Base-by-base conservation (phyloP, 2,329 filamentous ascomycete species). In the Fusarium stilboides region DNA sequence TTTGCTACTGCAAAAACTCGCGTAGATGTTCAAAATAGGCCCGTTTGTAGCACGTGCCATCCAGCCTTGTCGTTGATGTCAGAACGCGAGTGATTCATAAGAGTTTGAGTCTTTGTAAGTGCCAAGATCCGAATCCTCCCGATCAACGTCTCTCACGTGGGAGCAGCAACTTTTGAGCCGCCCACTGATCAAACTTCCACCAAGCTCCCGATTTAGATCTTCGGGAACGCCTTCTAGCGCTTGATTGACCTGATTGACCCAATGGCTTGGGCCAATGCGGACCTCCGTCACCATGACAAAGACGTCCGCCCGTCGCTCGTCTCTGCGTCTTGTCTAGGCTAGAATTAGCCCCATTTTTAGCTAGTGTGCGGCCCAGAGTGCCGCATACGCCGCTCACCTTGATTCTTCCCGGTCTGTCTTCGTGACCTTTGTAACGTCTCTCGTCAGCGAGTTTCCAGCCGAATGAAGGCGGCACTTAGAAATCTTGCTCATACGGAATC, bases 71-170 rank as follows among this genome's bases (percentile, higher is more conserved):
- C 13, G n/a, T 45, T 58, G 52, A 58, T 64, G 40, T 52, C 46
- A 65, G 53, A 52, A 46, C 6, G 44, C 19, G 40, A 40, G 33
- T 50, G 43, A 61, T 61, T 66, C 47, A 43, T 59, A 37, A 46
- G 20, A 50, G 37, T 54, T 19, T 46, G 26, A 26, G 19, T 37
- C 20, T 28, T 22, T 49, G 14, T 10, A 26, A 44, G 31, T 47
- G 42, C 24, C 28, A 52, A 47, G 45, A 50, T 56, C 72, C 72
- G 72, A 72, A 34, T 74, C 61, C 61, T 73, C 50, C 72, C 70
- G 72, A 73, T 56, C 24, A 46, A 49, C 53, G 39, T 39, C 36
- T 60, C 60, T 74, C 69, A 74, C 69, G 65, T 74, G 69, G 67
- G 26, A 40, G 39, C 39, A 14, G 43, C 51, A 57, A 63, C 58